phyloP scores from a whole-genome alignment of 2,329 filamentous ascomycete genomes.

The Aureobasidium leucospermi region DNA sequence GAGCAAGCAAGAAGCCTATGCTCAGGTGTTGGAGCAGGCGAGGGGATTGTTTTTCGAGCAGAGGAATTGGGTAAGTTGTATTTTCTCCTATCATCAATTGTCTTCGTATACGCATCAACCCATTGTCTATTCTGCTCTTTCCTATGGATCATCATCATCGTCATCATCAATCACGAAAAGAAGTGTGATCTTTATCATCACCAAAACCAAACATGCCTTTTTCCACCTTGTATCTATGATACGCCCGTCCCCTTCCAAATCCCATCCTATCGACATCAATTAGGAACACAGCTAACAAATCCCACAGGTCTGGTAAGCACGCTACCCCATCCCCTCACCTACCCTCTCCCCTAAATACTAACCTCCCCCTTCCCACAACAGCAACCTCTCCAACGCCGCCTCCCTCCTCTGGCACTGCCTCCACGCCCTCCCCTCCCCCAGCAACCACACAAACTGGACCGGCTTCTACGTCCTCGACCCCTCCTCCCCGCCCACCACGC shows the following conservation, averaged over 20 bases:
- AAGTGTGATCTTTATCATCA: too few relatives aligned
- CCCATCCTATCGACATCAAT: not conserved
- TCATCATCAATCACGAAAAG: too few relatives aligned
- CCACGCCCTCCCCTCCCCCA: conserved; percentile 61
- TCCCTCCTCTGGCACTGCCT: conserved; percentile 74
- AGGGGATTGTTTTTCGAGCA: conserved; percentile 63
- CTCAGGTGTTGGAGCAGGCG: conserved; percentile 65
- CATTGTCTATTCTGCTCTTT: too few relatives aligned
- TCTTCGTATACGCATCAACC: too few relatives aligned
- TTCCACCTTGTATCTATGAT: too few relatives aligned
- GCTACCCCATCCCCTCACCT: too few relatives aligned
- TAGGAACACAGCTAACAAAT: not conserved
- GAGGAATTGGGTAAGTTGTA: conserved; percentile 62
- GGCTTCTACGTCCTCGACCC: conserved; percentile 68
- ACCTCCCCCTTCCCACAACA: conserved; percentile 27
- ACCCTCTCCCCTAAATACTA: not conserved
- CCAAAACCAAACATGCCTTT: too few relatives aligned
- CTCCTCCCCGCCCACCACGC: conserved; percentile 14
- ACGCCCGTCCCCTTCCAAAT: too few relatives aligned
- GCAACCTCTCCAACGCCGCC: conserved; percentile 69
- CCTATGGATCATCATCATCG: too few relatives aligned
- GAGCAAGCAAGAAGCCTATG: conserved; percentile 65
- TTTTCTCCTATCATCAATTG: not conserved
- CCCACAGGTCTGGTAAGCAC: conserved; percentile 17
- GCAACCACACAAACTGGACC: conserved; percentile 68